Evolutionary conservation across 495 filamentous ascomycete genomes (phyloP), one percentile per base, ranked within the genome.

Genomic region (Penicillium tannophilum): DNA sequence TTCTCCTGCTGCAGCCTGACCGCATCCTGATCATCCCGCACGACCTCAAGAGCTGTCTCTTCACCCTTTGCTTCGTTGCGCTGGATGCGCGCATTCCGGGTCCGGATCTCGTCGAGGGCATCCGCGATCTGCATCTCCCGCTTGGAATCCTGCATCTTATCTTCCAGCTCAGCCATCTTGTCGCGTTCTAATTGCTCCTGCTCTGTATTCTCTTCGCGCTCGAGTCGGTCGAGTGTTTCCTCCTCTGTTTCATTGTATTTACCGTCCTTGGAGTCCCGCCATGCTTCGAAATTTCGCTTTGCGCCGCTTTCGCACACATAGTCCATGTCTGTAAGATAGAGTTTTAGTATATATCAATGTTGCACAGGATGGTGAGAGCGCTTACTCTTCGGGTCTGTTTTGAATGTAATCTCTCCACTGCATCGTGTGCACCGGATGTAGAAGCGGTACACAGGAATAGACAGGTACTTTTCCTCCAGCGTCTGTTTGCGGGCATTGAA

Each of bases 401-500:
- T 88, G 79, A 97, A 98, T 0, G 91, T 92, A 65, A 99, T 96
- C 72, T 98, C 92, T 17, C 82, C 88, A 41, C 78, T 84, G 73
- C 95, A 99, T 46, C 92, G 77, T 59, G 94, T 97, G 75, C 95
- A 99, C 2, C 90, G 82, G 66, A 98, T 98, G 73, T 93, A 96
- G 80, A 98, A 97, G 1, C 93, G 85, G 79, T 88, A 94, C 54
- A 98, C 93, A 59, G 89, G 83, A 59, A 99, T 96, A 54, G 79
- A 79, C 58, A 93, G 85, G 77, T 99, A 99, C 61, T 88, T 90
- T 67, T 98, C 92, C 42, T 94, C 91, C 6, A 90, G 91, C 8
- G 89, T 96, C 67, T 97, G 91, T 63, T 99, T 99, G 51, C 92
- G 86, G 3, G 94, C 93, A 74, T 97, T 98, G 83, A 97, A 98